Percentiles rank a stretch among this genome's conserved stretches.
Evolutionary conservation across 345 rosid genomes (phyloP).

Genomic region (Acer saccharum): DNA sequence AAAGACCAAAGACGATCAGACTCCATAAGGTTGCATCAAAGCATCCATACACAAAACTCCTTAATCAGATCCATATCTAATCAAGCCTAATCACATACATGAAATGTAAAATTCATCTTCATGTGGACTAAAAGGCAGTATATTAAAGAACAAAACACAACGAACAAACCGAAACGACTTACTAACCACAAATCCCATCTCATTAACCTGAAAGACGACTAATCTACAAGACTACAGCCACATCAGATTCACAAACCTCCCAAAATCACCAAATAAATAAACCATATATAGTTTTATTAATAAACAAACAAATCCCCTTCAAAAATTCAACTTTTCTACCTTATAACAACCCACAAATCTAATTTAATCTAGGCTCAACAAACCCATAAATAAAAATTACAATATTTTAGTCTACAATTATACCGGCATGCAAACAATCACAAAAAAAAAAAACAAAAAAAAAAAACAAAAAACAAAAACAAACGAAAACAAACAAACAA

Average conservation of each 20-base stretch:
- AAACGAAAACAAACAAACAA: no score
- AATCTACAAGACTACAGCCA: slow-evolving; percentile 16
- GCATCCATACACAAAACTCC: background rate
- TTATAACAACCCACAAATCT: background rate
- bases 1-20: background rate
- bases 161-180: background rate
- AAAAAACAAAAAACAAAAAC: no score
- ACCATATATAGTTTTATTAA: background rate
- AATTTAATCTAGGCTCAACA: background rate
- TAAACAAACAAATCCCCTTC: background rate
- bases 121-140: background rate
- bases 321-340: background rate
- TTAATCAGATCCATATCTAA: slow-evolving; percentile 8
- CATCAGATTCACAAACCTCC: background rate
- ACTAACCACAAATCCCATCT: background rate
- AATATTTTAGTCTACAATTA: background rate
- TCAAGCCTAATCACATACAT: background rate
- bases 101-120: background rate
- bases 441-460: no score
- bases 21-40: background rate
- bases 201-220: background rate
- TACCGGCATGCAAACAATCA: background rate
- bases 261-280: background rate
- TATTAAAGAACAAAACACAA: background rate
- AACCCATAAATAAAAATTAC: background rate